Percentiles rank a stretch among this genome's conserved stretches.
Conservation (phyloP, 2,329 filamentous ascomycete species). For the Periglandula ipomoeae region DNA sequence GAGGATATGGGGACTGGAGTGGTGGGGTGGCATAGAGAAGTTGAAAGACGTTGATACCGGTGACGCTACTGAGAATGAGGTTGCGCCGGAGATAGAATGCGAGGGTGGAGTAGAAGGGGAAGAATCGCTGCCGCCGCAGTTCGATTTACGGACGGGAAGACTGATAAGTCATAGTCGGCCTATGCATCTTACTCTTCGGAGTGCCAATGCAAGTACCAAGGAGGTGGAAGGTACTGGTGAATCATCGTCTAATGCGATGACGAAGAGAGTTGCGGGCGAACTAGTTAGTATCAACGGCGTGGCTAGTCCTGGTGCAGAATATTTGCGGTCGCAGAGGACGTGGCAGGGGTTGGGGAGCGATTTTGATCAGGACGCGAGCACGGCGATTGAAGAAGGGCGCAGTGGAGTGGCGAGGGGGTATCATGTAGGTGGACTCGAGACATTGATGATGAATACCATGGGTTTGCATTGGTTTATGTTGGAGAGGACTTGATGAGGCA, state of each 20-base stretch:
- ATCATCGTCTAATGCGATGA: conserved; percentile 31
- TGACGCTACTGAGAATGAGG: conserved; percentile 11
- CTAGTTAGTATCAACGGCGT: conserved; percentile 75
- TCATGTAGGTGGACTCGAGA: too few relatives aligned
- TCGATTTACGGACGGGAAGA: conserved; percentile 80
- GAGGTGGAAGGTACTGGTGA: conserved; percentile 5
- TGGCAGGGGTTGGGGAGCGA: conserved; percentile 92
- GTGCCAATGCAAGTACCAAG: conserved; percentile 11
- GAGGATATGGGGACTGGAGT: conserved; percentile 77
- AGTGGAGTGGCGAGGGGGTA: conserved; percentile 87
- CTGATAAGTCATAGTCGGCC: conserved; percentile 73
- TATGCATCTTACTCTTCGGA: conserved; percentile 43
- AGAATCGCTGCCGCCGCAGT: conserved; percentile 77
- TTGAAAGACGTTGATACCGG: conserved; percentile 35
- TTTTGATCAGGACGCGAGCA: conserved; percentile 54
- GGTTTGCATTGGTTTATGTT: too few relatives aligned
- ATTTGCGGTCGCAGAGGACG: conserved; percentile 67
- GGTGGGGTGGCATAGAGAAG: conserved; percentile 78
- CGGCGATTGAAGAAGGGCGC: conserved; percentile 73
- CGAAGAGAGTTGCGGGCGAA: conserved; percentile 53
- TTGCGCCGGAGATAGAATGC: conserved; percentile 4
- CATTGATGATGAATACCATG: too few relatives aligned
- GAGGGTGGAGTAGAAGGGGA: conserved; percentile 44
- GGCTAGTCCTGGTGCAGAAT: conserved; percentile 87
- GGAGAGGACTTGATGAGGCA: conserved; percentile 38